Evolutionary conservation across 192 early-diverging fungal genomes (phyloP), one percentile per base, ranked within the genome.

Genomic region (Backusella psychrophila): DNA sequence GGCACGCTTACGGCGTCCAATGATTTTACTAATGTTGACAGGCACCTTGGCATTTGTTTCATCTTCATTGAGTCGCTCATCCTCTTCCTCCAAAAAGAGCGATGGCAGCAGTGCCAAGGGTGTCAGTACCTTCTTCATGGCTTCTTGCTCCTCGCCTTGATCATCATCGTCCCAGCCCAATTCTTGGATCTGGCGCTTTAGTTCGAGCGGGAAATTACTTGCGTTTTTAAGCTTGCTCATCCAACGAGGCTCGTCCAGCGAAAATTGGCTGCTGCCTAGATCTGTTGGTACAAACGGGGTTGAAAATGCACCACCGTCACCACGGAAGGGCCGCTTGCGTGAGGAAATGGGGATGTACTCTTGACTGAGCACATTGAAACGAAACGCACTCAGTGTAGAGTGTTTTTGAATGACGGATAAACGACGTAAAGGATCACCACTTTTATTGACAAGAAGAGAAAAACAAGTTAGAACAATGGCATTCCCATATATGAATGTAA

Each of bases 221-320:
- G 77, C 78, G 67, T 69, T 84, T 39, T 87, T 87, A 11, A 89
- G 67, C 68, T 88, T 84, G 19, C 80, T 79, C 69, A 83, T 79
- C 82, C 85, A 85, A 6, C 81, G 78, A 15, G 85, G 85, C 53
- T 90, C 89, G 29, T 88, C 86, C 75, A 86, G 78, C 3, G 85
- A 87, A 34, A 86, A 85, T 7, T 85, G 81, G 44, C 80, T 85
- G 78, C 75, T 86, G 7, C 89, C 89, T 3, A 90, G 66, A 42
- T 90, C 89, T 1, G 89, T 82, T 3, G 80, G 76, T 4, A 87
- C 85, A 69, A 86, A 90, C 1, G 89, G 85, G 7, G 85, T 86
- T 29, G 84, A 77, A 19, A 88, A 72, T 26, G 79, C 80, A 69
- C 78, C 82, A 56, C 76, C 76, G 56, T 80, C 78, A 14, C 72